These are phyloP conservation scores for Schoenoplectus triqueter DNA, from an alignment of 202 grass and related monocot species.

Conservation along the genomic window DNA sequence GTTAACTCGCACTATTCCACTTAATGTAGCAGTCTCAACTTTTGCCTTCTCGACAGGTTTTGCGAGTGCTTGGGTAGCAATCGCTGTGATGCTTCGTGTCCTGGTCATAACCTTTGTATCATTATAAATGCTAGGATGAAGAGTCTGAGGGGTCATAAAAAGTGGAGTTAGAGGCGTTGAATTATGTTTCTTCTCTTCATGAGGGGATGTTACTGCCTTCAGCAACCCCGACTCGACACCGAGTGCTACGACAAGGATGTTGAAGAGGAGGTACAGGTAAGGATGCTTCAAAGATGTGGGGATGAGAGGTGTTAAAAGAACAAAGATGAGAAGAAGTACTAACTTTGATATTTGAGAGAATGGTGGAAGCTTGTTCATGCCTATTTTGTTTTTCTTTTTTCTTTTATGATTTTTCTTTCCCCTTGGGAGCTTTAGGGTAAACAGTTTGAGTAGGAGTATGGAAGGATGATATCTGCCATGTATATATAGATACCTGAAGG, in stretches of 20 bases:
- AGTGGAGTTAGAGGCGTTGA: background rate
- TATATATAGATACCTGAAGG: conserved; percentile 29
- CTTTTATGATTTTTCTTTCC: background rate
- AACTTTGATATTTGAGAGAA: conserved; percentile 53
- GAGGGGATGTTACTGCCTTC: conserved; percentile 40
- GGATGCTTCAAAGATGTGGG: conserved; percentile 49
- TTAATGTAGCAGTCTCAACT: conserved; percentile 19
- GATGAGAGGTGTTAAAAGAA: conserved; percentile 49
- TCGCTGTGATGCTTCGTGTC: conserved; percentile 20
- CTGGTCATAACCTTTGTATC: background rate
- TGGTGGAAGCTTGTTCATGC: conserved; percentile 48
- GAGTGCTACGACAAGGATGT: conserved; percentile 57
- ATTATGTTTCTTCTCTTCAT: conserved; percentile 43
- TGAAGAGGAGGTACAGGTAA: conserved; percentile 73
- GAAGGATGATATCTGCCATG: conserved; percentile 1
- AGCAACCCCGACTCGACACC: conserved; percentile 60
- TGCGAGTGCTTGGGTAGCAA: conserved; percentile 18
- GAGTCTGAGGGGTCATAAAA: background rate
- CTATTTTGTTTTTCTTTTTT: background rate
- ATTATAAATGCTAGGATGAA: background rate
- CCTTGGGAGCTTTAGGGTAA: background rate
- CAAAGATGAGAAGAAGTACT: conserved; percentile 42
- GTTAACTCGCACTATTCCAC: background rate
- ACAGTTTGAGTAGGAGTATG: conserved; percentile 13
- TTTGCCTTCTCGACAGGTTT: conserved; percentile 26